phyloP scores from a whole-genome alignment of 306 rosid genomes.

The Cercis canadensis region DNA sequence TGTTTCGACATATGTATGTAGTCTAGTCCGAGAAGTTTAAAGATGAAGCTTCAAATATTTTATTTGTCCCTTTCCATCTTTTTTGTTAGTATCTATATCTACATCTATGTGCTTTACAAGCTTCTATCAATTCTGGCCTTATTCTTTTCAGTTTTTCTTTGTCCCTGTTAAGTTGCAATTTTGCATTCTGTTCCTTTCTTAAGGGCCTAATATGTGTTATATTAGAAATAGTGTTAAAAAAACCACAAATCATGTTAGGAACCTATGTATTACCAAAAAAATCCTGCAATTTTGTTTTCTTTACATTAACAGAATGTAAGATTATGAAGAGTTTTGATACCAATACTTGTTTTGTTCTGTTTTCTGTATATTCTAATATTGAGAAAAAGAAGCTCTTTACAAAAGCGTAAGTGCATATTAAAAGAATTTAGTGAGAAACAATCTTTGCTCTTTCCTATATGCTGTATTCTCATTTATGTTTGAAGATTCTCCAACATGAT shows the following conservation, averaged over 20 bases:
- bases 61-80: too few species aligned
- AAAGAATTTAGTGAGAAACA: constrained; percentile 2
- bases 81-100: too few species aligned
- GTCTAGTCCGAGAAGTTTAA: constrained; percentile 15
- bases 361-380: background rate
- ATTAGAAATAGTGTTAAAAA: background rate
- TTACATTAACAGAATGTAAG: background rate
- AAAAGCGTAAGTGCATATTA: constrained; percentile 4
- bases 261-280: background rate
- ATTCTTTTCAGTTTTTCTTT: background rate
- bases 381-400: background rate
- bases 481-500: constrained; percentile 9
- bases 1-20: background rate
- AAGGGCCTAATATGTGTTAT: background rate
- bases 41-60: constrained; percentile 8
- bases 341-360: background rate
- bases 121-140: background rate
- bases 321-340: background rate
- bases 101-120: too few species aligned
- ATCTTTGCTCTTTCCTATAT: background rate
- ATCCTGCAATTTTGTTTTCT: constrained; percentile 1
- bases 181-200: background rate
- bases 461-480: background rate
- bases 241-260: too few species aligned
- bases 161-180: background rate